Base-by-base conservation (phyloP, 169 alveolate species). In the Condylostoma magnum region DNA sequence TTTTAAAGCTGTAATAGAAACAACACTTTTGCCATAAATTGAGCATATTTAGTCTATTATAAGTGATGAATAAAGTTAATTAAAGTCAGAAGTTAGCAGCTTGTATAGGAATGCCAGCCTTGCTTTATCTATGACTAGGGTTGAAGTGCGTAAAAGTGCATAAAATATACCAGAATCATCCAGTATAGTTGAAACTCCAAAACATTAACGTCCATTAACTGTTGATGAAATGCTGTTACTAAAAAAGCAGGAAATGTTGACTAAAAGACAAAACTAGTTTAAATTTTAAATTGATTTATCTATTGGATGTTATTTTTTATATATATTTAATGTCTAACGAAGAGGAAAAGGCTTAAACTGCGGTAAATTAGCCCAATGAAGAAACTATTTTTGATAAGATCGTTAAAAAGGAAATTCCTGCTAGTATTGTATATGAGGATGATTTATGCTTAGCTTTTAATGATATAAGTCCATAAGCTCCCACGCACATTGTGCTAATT, bases 331-430 rank as follows among this genome's bases (percentile, higher is more conserved):
- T n/a, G n/a, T n/a, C n/a, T n/a, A n/a, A n/a, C n/a, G 73, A 63
- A 63, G 31, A 37, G 10, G 73, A 63, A 63, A 48, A 46, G 20
- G 73, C 76, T 31, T 22, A 48, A 20, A 48, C 67, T 30, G 68
- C 76, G 8, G 33, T 66, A 31, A 22, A 31, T 48, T 80, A 79
- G 4, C 33, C 15, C 4, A 76, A 69, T 22, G 83, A 82, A 51
- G 78, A 77, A 12, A 85, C 92, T 36, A 55, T 85, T 36, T 85
- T 85, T 31, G 92, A 82, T 63, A 85, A 85, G 51, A 81, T 85
- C 25, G 75, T 82, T 33, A 52, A 55, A 25, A 72, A 74, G 51
- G 82, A 78, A 54, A 82, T 85, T 33, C 84, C 84, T 3, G 86
- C 90, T 6, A 60, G 68, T 53, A 69, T 76, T 22, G 86, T 85